A percentile compares a stretch with the other conserved stretches of the same genome.
Conservation (phyloP, 139 green algal species). For the Chlorella ohadii region DNA sequence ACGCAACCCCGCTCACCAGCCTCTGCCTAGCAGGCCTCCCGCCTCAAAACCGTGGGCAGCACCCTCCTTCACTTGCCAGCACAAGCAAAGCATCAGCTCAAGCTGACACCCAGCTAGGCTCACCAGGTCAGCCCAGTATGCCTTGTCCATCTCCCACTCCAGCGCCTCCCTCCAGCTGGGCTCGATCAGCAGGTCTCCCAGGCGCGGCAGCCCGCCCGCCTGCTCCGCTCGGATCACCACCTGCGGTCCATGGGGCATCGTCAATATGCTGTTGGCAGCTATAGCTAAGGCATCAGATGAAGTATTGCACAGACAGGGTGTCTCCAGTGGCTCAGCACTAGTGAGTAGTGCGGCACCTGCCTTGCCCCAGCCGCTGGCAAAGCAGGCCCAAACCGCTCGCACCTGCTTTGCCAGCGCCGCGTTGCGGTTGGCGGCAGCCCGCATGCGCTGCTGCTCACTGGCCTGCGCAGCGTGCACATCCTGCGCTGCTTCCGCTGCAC, state of each 20-base stretch:
- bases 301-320: too few species aligned
- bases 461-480: neutral
- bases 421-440: constrained; percentile 42
- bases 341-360: too few species aligned
- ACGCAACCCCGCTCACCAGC: too few species aligned
- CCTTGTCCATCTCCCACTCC: constrained; percentile 57
- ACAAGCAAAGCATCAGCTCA: too few species aligned
- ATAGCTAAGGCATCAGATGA: too few species aligned
- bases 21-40: too few species aligned
- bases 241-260: neutral
- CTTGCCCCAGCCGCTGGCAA: too few species aligned
- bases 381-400: too few species aligned
- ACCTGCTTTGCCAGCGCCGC: constrained; percentile 40
- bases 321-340: too few species aligned
- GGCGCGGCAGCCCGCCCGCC: constrained; percentile 26
- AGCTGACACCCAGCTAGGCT: neutral
- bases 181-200: constrained; percentile 71
- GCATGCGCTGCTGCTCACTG: constrained; percentile 20
- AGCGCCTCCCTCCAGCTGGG: constrained; percentile 63
- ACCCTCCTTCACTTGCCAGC: too few species aligned
- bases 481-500: neutral
- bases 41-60: too few species aligned
- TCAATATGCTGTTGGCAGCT: too few species aligned
- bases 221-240: constrained; percentile 31
- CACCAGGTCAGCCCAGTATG: constrained; percentile 47